These are phyloP conservation scores for Viridothelium virens DNA, from an alignment of 495 filamentous ascomycete species.

Conservation along the genomic window DNA sequence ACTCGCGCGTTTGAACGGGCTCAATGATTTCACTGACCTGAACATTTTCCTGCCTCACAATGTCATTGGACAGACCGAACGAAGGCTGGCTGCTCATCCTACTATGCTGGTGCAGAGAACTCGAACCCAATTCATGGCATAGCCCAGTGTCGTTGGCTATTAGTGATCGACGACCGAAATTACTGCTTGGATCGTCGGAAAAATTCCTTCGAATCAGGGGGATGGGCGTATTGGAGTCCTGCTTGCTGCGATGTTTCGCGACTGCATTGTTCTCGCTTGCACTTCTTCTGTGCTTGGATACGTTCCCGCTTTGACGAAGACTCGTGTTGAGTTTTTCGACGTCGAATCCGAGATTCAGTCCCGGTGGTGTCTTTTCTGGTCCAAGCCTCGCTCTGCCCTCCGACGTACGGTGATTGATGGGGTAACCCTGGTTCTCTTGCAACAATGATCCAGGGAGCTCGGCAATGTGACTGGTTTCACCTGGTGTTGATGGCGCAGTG, in stretches of 20 bases:
- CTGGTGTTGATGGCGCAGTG: conserved; percentile 31
- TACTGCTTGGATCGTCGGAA: not conserved
- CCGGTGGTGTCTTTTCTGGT: conserved; percentile 16
- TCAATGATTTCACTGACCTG: not conserved
- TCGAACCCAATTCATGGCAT: not conserved
- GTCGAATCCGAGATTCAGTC: not conserved
- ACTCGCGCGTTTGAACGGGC: not conserved
- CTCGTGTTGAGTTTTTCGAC: conserved; percentile 16
- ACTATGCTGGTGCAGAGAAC: not conserved
- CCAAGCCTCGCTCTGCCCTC: conserved; percentile 16
- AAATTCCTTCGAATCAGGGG: not conserved
- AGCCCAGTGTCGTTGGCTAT: not conserved
- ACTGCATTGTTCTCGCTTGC: not conserved
- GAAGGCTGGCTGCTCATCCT: not conserved
- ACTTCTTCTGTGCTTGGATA: not conserved
- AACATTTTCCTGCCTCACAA: not conserved
- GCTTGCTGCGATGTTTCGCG: not conserved
- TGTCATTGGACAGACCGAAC: not conserved
- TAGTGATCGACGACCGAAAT: not conserved
- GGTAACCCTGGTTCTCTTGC: conserved; percentile 29
- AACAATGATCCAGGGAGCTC: conserved; percentile 35
- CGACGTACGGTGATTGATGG: conserved; percentile 17
- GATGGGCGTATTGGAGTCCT: not conserved
- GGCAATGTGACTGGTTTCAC: conserved; percentile 19
- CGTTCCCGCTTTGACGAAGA: conserved; percentile 11